Base-by-base conservation (phyloP, 768 basidiomycete genomes). In the Auriscalpium orientale region DNA sequence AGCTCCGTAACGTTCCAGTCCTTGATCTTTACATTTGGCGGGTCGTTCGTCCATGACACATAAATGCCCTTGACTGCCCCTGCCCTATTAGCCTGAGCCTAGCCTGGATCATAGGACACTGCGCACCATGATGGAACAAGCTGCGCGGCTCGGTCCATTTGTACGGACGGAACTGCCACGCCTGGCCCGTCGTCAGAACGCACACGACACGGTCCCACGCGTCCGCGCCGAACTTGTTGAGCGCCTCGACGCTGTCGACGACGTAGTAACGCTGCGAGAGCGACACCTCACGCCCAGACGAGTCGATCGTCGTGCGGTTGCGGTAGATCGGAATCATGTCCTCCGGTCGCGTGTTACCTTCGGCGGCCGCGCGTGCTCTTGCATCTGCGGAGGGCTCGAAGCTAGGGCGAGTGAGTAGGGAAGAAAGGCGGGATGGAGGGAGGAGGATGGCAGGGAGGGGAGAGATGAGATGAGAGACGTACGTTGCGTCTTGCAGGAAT, bases 1-100 rank as follows among this genome's bases (percentile, higher is more conserved):
- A 98, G 79, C 66, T 95, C 91, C 0, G 89, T 89, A 16, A 99
- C 95, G 62, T 98, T 98, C 97, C 97, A 98, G 58, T 95, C 92
- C 68, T 89, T 89, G 60, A 95, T 89, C 61, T 87, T 91, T 0
- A 82, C 69, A 60, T 97, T 95, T 20, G 87, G 84, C 8, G 91
- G 89, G 62, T 97, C 94, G 63, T 92, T 93, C 46, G 88, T 80
- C 89, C 93, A 94, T n/a, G 91, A 83, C 20, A 98, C 86, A 68
- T 97, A 92, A 22, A 99, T 79, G 2, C 97, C 97, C 70, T 95
- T 95, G 28, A 99, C 95, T 98, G 61, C 35, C 46, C 35, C 16
- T 48, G 47, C 6, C 4, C 45, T 10, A 49, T 11, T 43, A 53
- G 21, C 38, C 47, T 13, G 46, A 51, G 34, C 18, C 2, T 10